A percentile compares a stretch with the other conserved stretches of the same genome.
Conservation (phyloP, 2,329 filamentous ascomycete genomes). For the Macrophomina phaseolina region DNA sequence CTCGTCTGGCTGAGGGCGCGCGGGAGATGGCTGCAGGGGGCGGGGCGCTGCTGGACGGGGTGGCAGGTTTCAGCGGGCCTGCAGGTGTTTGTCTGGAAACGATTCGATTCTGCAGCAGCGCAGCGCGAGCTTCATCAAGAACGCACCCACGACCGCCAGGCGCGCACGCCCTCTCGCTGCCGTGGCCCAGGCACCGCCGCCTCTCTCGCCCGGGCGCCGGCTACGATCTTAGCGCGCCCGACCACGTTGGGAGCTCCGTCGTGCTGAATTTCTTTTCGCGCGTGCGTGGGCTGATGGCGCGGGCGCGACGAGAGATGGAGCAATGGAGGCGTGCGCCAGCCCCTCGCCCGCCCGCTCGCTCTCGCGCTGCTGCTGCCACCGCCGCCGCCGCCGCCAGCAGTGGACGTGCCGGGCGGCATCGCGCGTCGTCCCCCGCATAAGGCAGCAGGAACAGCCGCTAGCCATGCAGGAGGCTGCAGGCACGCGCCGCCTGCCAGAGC, state of each 20-base stretch:
- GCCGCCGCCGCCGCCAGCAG: neutral
- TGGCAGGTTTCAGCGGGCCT: slow-evolving; percentile 3
- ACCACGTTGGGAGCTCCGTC: slow-evolving; percentile 7
- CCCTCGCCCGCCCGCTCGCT: neutral
- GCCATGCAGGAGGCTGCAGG: slow-evolving; percentile 21
- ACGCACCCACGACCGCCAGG: neutral
- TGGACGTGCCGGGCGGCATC: slow-evolving; percentile 5
- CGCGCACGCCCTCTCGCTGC: neutral
- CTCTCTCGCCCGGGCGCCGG: slow-evolving; percentile 2
- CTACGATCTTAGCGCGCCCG: slow-evolving; percentile 18
- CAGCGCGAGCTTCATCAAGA: neutral
- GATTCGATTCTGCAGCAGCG: slow-evolving; percentile 1
- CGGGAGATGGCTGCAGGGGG: slow-evolving; percentile 15
- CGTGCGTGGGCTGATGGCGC: slow-evolving; percentile 15
- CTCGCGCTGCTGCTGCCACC: neutral
- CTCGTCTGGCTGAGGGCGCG: neutral
- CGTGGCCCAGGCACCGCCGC: too few species aligned
- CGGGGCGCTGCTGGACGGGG: slow-evolving; percentile 11
- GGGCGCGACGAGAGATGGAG: too few species aligned
- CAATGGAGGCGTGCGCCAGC: too few species aligned
- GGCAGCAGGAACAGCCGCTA: slow-evolving; percentile 22
- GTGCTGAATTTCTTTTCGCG: slow-evolving; percentile 19
- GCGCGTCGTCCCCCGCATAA: slow-evolving; percentile 22
- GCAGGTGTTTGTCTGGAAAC: slow-evolving; percentile 10
- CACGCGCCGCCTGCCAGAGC: slow-evolving; percentile 11